Base-by-base conservation (phyloP, 2,329 filamentous ascomycete species). In the Metarhizium guizhouense region DNA sequence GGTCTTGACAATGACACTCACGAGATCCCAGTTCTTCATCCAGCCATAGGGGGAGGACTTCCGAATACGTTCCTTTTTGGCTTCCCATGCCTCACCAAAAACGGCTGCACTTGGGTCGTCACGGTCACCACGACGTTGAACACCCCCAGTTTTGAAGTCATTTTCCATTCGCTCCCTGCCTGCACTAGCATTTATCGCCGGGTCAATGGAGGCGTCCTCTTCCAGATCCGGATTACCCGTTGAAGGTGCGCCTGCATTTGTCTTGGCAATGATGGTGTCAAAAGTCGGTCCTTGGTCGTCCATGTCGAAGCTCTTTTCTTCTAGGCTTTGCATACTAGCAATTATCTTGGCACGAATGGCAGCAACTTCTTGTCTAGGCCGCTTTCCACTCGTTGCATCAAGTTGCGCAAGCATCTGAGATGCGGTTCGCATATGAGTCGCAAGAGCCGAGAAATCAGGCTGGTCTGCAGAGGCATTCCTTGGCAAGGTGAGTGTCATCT, bases 21-120 rank as follows among this genome's bases (percentile, higher is more conserved):
- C 78, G 29, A 94, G 78, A 65, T 94, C 89, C 89, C 89, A 94
- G 66, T 91, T 93, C 73, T 89, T 89, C 85, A 91, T 90, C 83
- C 87, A 90, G 10, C 89, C 89, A 66, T 92, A 94, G 0, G 89
- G 89, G 0, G 88, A 93, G 1, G 88, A 88, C 63, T 88, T 87
- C 58, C 89, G 81, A 67, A 94, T 90, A 20, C 89, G 86, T 70
- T 93, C 89, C 64, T 87, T 89, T 71, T 94, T 94, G 55, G 85
- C 80, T 62, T 87, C 83, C 89, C 89, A 94, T 20, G 89, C 89
- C 71, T 94, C 89, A 57, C 90, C 89, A 70, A 94, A 93, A 5
- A 90, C 90, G 10, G 89, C 89, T 40, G 89, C 89, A 64, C 88
- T 92, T 47, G 89, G 89, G 66, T 94, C 89, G 65, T 94, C 89